These are phyloP conservation scores for Funneliformis caledonium DNA, from an alignment of 371 early-diverging fungal species.

Conservation along the genomic window DNA sequence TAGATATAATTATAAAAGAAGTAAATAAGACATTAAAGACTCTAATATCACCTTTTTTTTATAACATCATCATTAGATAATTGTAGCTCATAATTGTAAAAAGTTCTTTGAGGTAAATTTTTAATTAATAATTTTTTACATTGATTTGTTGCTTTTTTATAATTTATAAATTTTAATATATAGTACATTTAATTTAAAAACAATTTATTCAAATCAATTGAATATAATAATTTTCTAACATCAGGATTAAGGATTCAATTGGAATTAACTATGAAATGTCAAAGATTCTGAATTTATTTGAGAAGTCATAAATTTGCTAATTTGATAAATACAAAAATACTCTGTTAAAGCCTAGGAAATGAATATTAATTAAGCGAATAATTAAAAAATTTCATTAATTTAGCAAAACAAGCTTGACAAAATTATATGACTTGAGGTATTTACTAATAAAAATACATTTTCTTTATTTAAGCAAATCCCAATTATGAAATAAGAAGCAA, in stretches of 20 bases:
- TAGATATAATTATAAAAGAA: not conserved
- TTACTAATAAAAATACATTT: not conserved
- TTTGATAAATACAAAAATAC: not conserved
- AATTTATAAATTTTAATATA: not conserved
- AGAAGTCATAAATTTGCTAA: not conserved
- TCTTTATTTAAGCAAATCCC: not conserved
- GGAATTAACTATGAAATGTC: not conserved
- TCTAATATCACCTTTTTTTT: not conserved
- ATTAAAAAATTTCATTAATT: not conserved
- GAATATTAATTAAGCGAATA: not conserved
- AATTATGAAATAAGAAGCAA: not conserved
- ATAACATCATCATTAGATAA: not conserved
- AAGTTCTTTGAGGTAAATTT: constrained; percentile 7
- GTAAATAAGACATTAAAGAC: constrained; percentile 19
- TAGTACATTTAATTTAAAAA: not conserved
- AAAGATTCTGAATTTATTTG: not conserved
- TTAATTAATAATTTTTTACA: not conserved
- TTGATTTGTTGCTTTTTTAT: not conserved
- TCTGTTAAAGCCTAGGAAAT: not conserved
- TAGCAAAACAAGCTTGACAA: not conserved
- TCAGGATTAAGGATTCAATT: not conserved
- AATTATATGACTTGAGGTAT: not conserved
- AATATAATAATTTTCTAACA: not conserved
- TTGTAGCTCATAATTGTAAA: constrained; percentile 8
- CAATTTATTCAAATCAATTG: not conserved